Conservation (phyloP, 2,329 filamentous ascomycete genomes). For the Eurotiales sp. region DNA sequence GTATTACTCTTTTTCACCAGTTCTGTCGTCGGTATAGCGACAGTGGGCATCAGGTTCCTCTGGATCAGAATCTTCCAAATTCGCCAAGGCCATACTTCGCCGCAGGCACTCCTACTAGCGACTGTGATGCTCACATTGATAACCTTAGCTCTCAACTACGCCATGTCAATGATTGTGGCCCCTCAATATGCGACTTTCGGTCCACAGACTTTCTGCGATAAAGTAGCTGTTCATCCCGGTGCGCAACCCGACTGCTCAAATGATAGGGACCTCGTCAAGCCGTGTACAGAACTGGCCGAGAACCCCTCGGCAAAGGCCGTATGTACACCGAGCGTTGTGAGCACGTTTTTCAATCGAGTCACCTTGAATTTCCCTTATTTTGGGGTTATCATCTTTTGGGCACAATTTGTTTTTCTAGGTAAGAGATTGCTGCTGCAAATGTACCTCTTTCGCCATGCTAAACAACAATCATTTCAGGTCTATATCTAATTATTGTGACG, state of each 20-base stretch:
- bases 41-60: conserved; percentile 88
- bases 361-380: conserved; percentile 95
- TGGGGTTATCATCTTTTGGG: conserved; percentile 90
- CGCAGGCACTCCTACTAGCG: conserved; percentile 85
- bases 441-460: not conserved
- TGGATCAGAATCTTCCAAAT: conserved; percentile 94
- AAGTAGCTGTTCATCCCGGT: conserved; percentile 58
- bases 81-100: conserved; percentile 79
- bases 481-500: conserved; percentile 78
- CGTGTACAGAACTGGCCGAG: conserved; percentile 74
- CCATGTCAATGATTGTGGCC: conserved; percentile 86
- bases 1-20: conserved; percentile 84
- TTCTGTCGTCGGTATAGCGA: conserved; percentile 79
- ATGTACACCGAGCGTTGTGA: conserved; percentile 87
- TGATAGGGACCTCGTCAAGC: conserved; percentile 62
- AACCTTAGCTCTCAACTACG: conserved; percentile 87
- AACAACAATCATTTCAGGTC: conserved; percentile 28
- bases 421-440: conserved; percentile 16
- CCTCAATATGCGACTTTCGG: conserved; percentile 94
- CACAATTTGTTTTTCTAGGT: conserved; percentile 85
- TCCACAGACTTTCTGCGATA: conserved; percentile 88
- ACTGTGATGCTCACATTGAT: conserved; percentile 89
- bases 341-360: conserved; percentile 87
- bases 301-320: conserved; percentile 70
- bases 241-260: conserved; percentile 71